A percentile compares a stretch with the other conserved stretches of the same genome.
These are phyloP conservation scores for Phytophthora macrochlamydospora DNA, from an alignment of 352 stramenopile genomes.

Conservation along the genomic window DNA sequence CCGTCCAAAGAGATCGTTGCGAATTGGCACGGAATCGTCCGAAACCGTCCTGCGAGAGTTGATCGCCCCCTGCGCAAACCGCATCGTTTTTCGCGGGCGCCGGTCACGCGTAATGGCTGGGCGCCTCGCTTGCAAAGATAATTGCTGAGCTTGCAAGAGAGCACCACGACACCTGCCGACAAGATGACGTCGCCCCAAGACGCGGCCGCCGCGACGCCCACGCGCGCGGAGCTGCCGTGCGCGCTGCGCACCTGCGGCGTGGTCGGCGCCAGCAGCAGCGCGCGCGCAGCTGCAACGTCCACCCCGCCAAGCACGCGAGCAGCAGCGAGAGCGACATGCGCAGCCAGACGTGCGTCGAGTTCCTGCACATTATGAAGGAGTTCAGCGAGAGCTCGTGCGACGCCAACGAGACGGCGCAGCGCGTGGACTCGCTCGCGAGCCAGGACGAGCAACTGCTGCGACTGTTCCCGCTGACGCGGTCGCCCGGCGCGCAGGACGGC, in stretches of 20 bases:
- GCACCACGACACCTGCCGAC: conserved; percentile 13
- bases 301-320: conserved; percentile 13
- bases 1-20: neutral
- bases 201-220: conserved; percentile 20
- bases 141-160: conserved; percentile 38
- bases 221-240: conserved; percentile 13
- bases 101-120: conserved; percentile 26
- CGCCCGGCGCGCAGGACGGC: conserved; percentile 30
- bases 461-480: conserved; percentile 49
- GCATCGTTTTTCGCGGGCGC: neutral
- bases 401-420: conserved; percentile 64
- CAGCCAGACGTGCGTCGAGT: conserved; percentile 65
- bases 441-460: conserved; percentile 62
- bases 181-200: conserved; percentile 44
- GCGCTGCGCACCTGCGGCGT: neutral
- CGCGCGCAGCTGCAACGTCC: conserved; percentile 20
- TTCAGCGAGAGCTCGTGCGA: conserved; percentile 72
- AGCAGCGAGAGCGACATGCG: conserved; percentile 38
- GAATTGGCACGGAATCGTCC: neutral
- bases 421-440: conserved; percentile 67
- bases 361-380: conserved; percentile 81
- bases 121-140: conserved; percentile 34
- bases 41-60: neutral
- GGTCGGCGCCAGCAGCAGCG: neutral
- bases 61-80: neutral